Conservation (phyloP, 305 asterid genomes). For the Fraxinus sp. region DNA sequence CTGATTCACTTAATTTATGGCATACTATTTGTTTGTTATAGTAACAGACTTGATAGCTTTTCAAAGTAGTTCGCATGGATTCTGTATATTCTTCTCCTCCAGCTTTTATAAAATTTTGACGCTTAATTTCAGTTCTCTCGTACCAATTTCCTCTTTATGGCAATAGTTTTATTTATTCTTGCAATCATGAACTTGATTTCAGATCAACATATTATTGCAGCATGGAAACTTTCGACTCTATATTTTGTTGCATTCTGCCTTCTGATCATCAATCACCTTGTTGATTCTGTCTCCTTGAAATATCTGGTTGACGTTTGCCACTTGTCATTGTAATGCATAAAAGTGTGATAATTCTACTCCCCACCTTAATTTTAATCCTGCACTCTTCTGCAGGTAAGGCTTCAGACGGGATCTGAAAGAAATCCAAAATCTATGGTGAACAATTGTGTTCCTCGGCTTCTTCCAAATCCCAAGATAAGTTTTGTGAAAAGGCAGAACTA, state of each 20-base stretch:
- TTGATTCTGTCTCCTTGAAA: not conserved
- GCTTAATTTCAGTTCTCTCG: not conserved
- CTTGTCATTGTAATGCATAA: not conserved
- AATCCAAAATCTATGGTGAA: slow-evolving; percentile 28
- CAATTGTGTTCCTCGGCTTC: slow-evolving; percentile 31
- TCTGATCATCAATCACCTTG: not conserved
- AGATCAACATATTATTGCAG: not conserved
- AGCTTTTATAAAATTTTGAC: not conserved
- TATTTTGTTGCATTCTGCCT: not conserved
- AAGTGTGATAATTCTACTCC: not conserved
- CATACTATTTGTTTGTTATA: not conserved
- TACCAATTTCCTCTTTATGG: not conserved
- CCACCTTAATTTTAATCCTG: not conserved
- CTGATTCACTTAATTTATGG: not conserved
- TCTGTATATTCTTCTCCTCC: not conserved
- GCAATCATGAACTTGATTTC: not conserved
- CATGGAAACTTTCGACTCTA: not conserved
- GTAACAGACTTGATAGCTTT: not conserved
- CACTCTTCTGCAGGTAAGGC: slow-evolving; percentile 31
- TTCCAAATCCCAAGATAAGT: slow-evolving; percentile 34
- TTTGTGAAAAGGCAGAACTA: slow-evolving; percentile 27
- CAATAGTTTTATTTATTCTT: not conserved
- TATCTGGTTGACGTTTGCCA: not conserved
- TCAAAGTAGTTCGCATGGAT: not conserved
- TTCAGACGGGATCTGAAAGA: slow-evolving; percentile 33